Percentiles rank a stretch among this genome's conserved stretches.
Conservation (phyloP, 495 filamentous ascomycete species). For the Diplogelasinospora grovesii region DNA sequence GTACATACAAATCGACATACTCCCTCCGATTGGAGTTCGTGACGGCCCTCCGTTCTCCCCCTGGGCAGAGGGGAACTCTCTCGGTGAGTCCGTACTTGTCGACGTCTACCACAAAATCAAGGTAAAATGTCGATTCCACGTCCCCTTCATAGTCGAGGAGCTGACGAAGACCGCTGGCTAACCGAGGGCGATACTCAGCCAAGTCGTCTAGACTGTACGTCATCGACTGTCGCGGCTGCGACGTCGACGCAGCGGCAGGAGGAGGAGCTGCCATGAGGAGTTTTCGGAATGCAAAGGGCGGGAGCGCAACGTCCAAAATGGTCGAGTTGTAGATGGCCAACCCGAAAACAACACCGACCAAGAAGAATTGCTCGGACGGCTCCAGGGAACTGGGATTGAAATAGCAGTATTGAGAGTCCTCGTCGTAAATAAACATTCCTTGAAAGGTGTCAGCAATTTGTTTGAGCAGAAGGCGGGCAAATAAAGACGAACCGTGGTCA, state of each 20-base stretch:
- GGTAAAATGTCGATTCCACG: slow-evolving; percentile 73
- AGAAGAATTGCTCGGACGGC: slow-evolving; percentile 87
- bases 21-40: slow-evolving; percentile 81
- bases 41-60: slow-evolving; percentile 69
- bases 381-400: slow-evolving; percentile 92
- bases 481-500: slow-evolving; percentile 66
- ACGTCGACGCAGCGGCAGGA: slow-evolving; percentile 43
- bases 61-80: slow-evolving; percentile 63
- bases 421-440: slow-evolving; percentile 90
- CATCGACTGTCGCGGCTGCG: slow-evolving; percentile 54
- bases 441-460: background rate
- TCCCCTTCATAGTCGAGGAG: slow-evolving; percentile 81
- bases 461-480: background rate
- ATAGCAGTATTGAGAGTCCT: slow-evolving; percentile 91
- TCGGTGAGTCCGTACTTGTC: slow-evolving; percentile 70
- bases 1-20: slow-evolving; percentile 83
- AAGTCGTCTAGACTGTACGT: slow-evolving; percentile 77
- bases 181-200: slow-evolving; percentile 70
- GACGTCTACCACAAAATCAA: slow-evolving; percentile 72
- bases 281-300: slow-evolving; percentile 91
- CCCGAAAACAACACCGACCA: slow-evolving; percentile 83
- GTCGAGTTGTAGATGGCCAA: slow-evolving; percentile 96
- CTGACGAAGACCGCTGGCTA: slow-evolving; percentile 70
- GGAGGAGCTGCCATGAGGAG: slow-evolving; percentile 65
- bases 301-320: slow-evolving; percentile 84